Evolutionary conservation across 176 grass and related monocot species (phyloP), one percentile per base, ranked within the genome.

Genomic region (Urochloa ruziziensis): DNA sequence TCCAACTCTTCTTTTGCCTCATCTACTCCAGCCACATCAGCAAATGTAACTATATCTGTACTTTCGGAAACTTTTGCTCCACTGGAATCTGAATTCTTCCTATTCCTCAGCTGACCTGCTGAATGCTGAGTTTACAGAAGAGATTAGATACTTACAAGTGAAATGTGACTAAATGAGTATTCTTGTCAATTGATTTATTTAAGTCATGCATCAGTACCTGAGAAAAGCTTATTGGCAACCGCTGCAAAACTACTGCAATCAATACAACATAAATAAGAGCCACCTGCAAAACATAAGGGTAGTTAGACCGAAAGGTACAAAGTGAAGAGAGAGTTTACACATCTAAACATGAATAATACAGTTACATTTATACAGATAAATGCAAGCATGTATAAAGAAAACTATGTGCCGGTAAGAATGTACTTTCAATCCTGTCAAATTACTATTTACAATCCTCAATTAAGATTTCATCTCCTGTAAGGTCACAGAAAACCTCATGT

Each of bases 1-100:
- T 99, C 93, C 49, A 99, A 62, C 85, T 99, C 97, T 89, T 99
- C 97, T 92, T 99, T 99, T 44, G 97, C 97, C 84, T 99, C 97
- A 32, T 99, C 97, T 62, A 99, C 97, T 79, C 97, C 97, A 87
- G 97, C 97, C 66, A 99, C 93, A 93, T 99, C 97, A 89, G 87
- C 91, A 79, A 99, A 99, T 82, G 97, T 99, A 80, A 99, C 34
- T 46, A 86, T 59, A 81, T 96, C 97, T 1, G 97, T 77, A 89
- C 62, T 92, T 89, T 99, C 91, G 34, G 93, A 85, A 84, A 88
- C 77, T 82, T 96, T 94, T 70, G 78, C 79, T 57, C 88, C 90
- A 35, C 88, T 81, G 54, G 93, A 89, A 57, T 82, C 87, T 24
- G 89, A 92, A 77, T 84, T 87, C 78, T 99, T 96, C 53, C 89